Evolutionary conservation across 257 asterid genomes (phyloP), one percentile per base, ranked within the genome.

Genomic region (Petunia axillaris): DNA sequence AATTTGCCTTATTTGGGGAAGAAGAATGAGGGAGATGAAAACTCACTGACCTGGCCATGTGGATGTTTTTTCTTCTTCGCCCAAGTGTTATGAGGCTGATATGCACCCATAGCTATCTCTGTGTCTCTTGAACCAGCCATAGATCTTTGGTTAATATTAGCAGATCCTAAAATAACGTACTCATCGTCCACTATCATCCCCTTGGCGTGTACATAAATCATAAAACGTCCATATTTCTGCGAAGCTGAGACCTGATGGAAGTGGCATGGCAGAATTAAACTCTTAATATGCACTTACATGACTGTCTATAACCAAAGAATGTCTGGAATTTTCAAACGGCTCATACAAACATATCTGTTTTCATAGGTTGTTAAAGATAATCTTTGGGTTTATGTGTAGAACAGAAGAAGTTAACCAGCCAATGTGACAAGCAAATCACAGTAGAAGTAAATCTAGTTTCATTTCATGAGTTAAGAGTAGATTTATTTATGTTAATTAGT

Each of bases 121-220:
- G 97, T 93, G 85, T 93, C 98, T 84, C 98, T 89, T 14, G 95
- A 91, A 41, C 98, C 98, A 67, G 91, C 97, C 98, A 93, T 91
- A 3, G 98, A 93, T 73, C 97, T 87, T 81, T 93, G 94, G 83
- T 93, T 91, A 70, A 93, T 93, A 79, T 93, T 93, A 81, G 97
- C 98, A 37, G 98, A 93, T 8, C 98, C 98, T 68, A 91, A 67
- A 52, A 93, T 90, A 79, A 91, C 94, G 36, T 93, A 86, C 82
- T 93, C 97, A 67, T 93, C 98, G 55, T 93, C 98, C 81, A 93
- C 98, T 38, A 93, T 81, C 94, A 91, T 90, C 80, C 97, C 98
- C 85, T 93, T 93, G 79, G 97, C 97, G 37, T 93, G 97, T 15
- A 91, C 97, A 36, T 93, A 93, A 38, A 91, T 91, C 98, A 91